A percentile compares a stretch with the other conserved stretches of the same genome.
Conservation (phyloP, 2,329 filamentous ascomycete species). For the Trichoderma brevicompactum region DNA sequence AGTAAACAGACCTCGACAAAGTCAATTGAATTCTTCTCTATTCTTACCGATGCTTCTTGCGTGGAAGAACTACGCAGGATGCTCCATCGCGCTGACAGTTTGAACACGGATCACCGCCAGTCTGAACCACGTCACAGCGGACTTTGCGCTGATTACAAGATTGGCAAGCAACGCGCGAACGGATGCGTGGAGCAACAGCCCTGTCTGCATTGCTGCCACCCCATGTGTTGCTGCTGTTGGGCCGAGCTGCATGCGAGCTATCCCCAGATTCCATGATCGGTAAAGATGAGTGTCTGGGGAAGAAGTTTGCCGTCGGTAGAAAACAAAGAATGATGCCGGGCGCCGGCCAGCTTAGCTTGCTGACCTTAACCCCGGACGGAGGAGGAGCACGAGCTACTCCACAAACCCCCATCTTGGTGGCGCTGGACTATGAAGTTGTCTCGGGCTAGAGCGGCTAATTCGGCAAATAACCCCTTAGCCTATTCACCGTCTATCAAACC, state of each 20-base stretch:
- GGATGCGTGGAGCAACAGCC: constrained; percentile 5
- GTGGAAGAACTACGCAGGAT: constrained; percentile 12
- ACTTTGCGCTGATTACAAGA: constrained; percentile 18
- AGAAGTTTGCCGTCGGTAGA: constrained; percentile 16
- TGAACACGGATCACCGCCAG: constrained; percentile 8
- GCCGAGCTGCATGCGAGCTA: constrained; percentile 1
- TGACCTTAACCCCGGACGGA: constrained; percentile 3
- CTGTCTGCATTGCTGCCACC: not conserved
- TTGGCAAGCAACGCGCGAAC: constrained; percentile 12
- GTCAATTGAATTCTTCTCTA: not conserved
- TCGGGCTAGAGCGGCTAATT: constrained; percentile 16
- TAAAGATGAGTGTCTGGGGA: constrained; percentile 17
- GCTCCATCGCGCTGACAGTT: constrained; percentile 14
- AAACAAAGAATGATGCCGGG: not conserved
- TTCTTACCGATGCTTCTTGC: constrained; percentile 16
- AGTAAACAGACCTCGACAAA: not conserved
- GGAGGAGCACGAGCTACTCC: constrained; percentile 4
- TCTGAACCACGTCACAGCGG: constrained; percentile 17
- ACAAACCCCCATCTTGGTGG: constrained; percentile 13
- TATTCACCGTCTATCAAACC: not conserved
- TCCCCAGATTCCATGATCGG: constrained; percentile 22
- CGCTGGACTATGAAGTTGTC: not conserved
- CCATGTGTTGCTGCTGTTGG: not conserved
- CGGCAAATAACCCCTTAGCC: constrained; percentile 3
- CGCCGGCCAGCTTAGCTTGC: not conserved